These are phyloP conservation scores for Aspergillus latus DNA, from an alignment of 2,329 filamentous ascomycete species.

Conservation along the genomic window DNA sequence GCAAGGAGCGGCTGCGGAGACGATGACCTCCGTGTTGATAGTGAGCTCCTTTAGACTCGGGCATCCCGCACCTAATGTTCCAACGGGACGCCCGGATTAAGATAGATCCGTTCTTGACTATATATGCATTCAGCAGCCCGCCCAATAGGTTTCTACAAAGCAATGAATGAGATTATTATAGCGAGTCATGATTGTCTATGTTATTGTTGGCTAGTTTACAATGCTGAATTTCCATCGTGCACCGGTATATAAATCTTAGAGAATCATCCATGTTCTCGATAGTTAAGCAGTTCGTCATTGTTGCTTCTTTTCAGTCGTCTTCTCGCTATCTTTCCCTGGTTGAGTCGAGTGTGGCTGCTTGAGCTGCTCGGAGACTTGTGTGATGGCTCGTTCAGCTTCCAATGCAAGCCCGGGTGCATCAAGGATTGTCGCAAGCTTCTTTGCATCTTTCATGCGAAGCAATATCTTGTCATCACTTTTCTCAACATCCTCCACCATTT, in stretches of 20 bases:
- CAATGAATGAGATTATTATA: neutral
- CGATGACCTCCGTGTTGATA: constrained; percentile 12
- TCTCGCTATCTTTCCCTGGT: constrained; percentile 19
- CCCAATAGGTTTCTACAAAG: neutral
- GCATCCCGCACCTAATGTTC: constrained; percentile 20
- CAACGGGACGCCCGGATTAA: constrained; percentile 24
- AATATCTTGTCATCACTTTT: constrained; percentile 49
- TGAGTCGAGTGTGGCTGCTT: constrained; percentile 23
- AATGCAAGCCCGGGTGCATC: constrained; percentile 68
- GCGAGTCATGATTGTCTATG: constrained; percentile 1
- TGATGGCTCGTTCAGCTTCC: constrained; percentile 73
- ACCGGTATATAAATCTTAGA: neutral
- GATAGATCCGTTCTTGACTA: constrained; percentile 25
- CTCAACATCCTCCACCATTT: constrained; percentile 36
- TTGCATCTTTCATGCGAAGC: constrained; percentile 50
- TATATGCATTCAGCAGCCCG: neutral
- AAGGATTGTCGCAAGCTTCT: constrained; percentile 60
- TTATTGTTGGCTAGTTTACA: constrained; percentile 4
- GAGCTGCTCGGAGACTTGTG: constrained; percentile 61
- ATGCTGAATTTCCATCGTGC: neutral
- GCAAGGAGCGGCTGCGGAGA: constrained; percentile 5
- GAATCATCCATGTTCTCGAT: neutral
- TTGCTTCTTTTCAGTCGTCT: constrained; percentile 23
- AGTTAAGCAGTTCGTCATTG: neutral
- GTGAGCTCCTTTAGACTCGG: constrained; percentile 19